Evolutionary conservation across 257 asterid genomes (phyloP).

Genomic region (Solanum sitiens): DNA sequence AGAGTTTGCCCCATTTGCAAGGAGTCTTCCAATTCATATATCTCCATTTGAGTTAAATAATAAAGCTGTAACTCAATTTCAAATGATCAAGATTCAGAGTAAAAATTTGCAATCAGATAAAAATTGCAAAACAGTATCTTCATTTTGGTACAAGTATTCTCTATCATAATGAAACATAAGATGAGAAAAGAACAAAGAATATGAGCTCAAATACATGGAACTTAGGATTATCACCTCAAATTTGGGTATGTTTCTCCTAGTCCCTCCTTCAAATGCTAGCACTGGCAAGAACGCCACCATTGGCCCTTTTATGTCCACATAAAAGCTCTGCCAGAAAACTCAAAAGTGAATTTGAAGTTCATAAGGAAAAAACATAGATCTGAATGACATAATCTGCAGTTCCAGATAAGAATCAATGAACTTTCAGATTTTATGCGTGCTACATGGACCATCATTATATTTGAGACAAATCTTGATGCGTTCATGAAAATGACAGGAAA

Average conservation of each 20-base stretch:
- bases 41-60: neutral
- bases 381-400: neutral
- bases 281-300: constrained; percentile 75
- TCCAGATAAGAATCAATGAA: neutral
- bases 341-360: neutral
- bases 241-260: constrained; percentile 89
- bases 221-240: constrained; percentile 46
- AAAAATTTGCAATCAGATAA: neutral
- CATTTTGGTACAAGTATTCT: neutral
- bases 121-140: neutral
- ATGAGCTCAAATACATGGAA: neutral
- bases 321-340: constrained; percentile 45
- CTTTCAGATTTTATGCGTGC: neutral
- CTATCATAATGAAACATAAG: neutral
- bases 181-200: neutral
- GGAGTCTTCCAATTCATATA: neutral
- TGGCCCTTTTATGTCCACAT: constrained; percentile 90
- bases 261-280: constrained; percentile 96
- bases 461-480: neutral
- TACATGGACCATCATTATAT: neutral
- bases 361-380: neutral
- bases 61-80: neutral
- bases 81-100: neutral
- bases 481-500: neutral
- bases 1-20: neutral